phyloP scores from a whole-genome alignment of 2,329 filamentous ascomycete genomes.

The Incumbomyces delicatus region DNA sequence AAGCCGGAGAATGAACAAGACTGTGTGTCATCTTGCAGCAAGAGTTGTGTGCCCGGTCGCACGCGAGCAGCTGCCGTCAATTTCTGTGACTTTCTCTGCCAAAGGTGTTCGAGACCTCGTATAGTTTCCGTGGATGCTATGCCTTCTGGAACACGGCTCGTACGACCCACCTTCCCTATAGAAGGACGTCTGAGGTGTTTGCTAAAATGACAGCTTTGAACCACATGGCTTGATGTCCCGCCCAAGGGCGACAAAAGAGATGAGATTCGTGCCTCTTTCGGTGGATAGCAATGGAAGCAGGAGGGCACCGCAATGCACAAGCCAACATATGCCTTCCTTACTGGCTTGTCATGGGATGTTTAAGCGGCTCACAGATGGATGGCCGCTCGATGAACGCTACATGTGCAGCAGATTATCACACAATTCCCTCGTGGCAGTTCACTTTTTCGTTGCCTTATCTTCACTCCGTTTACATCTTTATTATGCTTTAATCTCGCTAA shows the following conservation, averaged over 20 bases:
- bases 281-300: not conserved
- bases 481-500: not conserved
- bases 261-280: not conserved
- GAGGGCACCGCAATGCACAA: too few species aligned
- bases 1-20: not conserved
- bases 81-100: not conserved
- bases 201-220: not conserved
- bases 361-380: too few species aligned
- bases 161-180: not conserved
- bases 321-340: too few species aligned
- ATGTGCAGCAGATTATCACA: not conserved
- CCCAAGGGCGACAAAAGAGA: not conserved
- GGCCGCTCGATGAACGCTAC: not conserved
- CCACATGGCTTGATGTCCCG: too few species aligned
- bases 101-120: constrained; percentile 1
- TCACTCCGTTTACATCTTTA: not conserved
- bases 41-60: not conserved
- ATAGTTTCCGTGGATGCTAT: not conserved
- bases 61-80: not conserved
- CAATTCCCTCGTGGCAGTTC: not conserved
- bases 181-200: not conserved
- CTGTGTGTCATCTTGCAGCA: not conserved
- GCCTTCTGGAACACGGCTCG: constrained; percentile 3
- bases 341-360: too few species aligned
- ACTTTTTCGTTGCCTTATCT: not conserved